Conservation (phyloP, 352 stramenopile species). For the Pythium apleroticum region DNA sequence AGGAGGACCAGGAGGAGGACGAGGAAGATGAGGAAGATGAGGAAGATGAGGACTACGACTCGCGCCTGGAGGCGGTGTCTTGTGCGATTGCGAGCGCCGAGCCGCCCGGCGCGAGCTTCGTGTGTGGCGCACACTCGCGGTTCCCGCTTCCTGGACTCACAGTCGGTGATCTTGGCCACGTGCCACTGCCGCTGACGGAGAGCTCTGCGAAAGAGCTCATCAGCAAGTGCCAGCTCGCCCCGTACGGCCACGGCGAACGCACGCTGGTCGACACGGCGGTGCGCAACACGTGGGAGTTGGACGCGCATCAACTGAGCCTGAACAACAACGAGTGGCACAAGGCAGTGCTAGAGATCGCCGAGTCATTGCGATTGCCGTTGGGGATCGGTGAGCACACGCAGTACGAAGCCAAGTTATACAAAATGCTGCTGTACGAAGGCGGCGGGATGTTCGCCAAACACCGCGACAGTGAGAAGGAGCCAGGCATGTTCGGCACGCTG, state of each 20-base stretch:
- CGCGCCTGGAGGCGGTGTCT: conserved; percentile 5
- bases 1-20: conserved; percentile 1
- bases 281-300: conserved; percentile 23
- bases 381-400: neutral
- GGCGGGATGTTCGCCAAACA: conserved; percentile 40
- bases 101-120: conserved; percentile 15
- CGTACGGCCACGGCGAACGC: conserved; percentile 17
- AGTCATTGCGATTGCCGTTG: conserved; percentile 8
- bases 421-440: conserved; percentile 42
- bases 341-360: conserved; percentile 7
- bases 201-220: neutral
- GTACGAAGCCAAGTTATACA: conserved; percentile 31
- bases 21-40: conserved; percentile 11
- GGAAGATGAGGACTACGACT: conserved; percentile 1
- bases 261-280: conserved; percentile 16
- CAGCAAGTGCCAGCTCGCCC: conserved; percentile 7
- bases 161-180: conserved; percentile 4
- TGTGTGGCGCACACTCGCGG: neutral
- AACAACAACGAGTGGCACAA: conserved; percentile 11
- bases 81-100: conserved; percentile 9
- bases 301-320: conserved; percentile 4
- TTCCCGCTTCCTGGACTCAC: conserved; percentile 11
- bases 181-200: conserved; percentile 7
- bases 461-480: conserved; percentile 43
- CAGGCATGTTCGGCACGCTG: conserved; percentile 55